Evolutionary conservation across 495 filamentous ascomycete genomes (phyloP), one percentile per base, ranked within the genome.

Genomic region (Aspergillus bridgeri): DNA sequence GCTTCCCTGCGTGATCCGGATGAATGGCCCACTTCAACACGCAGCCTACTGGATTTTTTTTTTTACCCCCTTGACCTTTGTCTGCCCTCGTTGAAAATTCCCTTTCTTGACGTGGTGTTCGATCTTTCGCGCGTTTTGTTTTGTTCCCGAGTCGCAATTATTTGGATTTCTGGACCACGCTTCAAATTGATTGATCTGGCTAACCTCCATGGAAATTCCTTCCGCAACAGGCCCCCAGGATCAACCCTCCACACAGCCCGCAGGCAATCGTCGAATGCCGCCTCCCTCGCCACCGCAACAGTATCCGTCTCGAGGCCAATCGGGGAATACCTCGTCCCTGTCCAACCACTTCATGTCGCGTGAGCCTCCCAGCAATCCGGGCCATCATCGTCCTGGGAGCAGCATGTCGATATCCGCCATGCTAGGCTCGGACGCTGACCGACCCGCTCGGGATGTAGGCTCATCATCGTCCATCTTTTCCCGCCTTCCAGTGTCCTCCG

Each of bases 321-420:
- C 79, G 21, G 71, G 68, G 48, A 70, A 71, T 61, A 63, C 77
- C 43, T 69, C 71, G 19, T 73, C 74, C 33, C 71, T 69, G 43
- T 60, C 76, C 29, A 73, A 74, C 42, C 74, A 78, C 50, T 80
- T 82, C 57, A 66, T 74, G 47, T 70, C 72, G 27, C 80, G 85
- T 62, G 83, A 88, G 60, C 71, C 79, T 51, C 73, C 77, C 13
- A 66, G 73, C 50, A 71, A 68, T 48, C 67, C 78, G 45, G 64
- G 72, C 29, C 75, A 81, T 45, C 75, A 81, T 68, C 81, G 84
- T 42, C 81, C 81, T 9, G 84, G 85, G 15, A 88, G 88, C 71
- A 89, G 88, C 76, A 98, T 98, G 94, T 96, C 94, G 20, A 98
- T 98, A 65, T 94, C 91, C 8, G 90, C 94, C 20, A 91, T 98